Evolutionary conservation across 371 early-diverging fungal species (phyloP).

Genomic region (Synchytrium microbalum): DNA sequence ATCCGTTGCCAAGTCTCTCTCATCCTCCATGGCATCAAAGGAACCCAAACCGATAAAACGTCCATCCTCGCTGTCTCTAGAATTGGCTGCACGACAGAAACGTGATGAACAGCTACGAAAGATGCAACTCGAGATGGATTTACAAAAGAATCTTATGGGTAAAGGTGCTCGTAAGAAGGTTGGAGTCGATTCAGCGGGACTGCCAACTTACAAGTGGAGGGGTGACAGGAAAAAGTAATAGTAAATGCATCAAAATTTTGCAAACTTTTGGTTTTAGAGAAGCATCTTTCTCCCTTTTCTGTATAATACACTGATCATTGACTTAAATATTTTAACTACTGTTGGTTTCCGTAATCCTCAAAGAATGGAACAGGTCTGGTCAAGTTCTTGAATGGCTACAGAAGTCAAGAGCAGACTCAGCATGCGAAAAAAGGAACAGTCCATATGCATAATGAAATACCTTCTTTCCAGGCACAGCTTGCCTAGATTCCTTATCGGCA

Average conservation of each 20-base stretch:
- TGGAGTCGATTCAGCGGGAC: constrained; percentile 71
- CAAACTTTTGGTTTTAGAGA: too few relatives aligned
- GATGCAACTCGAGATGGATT: constrained; percentile 65
- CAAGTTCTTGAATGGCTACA: background rate
- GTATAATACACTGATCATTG: too few relatives aligned
- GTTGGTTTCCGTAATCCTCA: background rate
- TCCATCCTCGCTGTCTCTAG: constrained; percentile 60
- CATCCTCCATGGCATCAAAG: background rate
- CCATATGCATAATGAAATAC: background rate
- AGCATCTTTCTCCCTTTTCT: too few relatives aligned
- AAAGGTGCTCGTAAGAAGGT: constrained; percentile 76
- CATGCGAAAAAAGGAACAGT: background rate
- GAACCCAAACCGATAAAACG: constrained; percentile 55
- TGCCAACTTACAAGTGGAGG: constrained; percentile 87
- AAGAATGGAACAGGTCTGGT: background rate
- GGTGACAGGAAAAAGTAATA: constrained; percentile 71
- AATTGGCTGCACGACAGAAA: constrained; percentile 65
- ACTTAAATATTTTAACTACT: too few relatives aligned
- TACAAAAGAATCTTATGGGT: constrained; percentile 69
- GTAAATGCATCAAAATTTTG: background rate
- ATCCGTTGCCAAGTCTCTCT: constrained; percentile 24
- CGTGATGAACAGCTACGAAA: constrained; percentile 68
- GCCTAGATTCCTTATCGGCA: background rate
- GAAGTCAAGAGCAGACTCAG: background rate
- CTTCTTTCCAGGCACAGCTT: background rate